These are phyloP conservation scores for Exophiala lecanii-corni DNA, from an alignment of 2,329 filamentous ascomycete species.

Conservation along the genomic window DNA sequence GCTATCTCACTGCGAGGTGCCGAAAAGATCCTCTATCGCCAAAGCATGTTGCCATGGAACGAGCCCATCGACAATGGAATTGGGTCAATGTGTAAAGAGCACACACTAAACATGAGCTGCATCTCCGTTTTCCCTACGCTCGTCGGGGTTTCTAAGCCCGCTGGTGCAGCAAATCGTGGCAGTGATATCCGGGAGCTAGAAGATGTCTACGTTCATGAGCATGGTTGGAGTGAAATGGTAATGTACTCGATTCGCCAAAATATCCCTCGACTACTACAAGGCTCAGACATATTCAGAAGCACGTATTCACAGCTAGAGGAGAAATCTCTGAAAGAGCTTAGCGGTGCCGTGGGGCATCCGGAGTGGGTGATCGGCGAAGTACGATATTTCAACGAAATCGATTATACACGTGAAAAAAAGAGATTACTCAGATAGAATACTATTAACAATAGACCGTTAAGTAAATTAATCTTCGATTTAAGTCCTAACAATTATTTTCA, in stretches of 20 bases:
- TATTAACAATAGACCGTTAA: no score
- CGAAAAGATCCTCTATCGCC: constrained; percentile 33
- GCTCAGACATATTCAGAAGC: constrained; percentile 3
- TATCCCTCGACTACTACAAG: constrained; percentile 25
- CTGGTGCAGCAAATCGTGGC: constrained; percentile 32
- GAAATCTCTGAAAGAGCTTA: neutral
- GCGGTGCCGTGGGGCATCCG: constrained; percentile 2
- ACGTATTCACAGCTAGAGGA: neutral
- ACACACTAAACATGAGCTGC: constrained; percentile 31
- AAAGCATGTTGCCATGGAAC: constrained; percentile 28
- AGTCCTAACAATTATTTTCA: no score
- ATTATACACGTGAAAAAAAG: no score
- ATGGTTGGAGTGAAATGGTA: constrained; percentile 21
- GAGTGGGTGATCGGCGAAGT: constrained; percentile 2
- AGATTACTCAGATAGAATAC: no score
- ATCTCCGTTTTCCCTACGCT: constrained; percentile 43
- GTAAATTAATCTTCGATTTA: no score
- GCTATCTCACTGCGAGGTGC: constrained; percentile 37
- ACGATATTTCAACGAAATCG: no score
- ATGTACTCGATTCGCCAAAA: constrained; percentile 29
- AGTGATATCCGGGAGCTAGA: constrained; percentile 29
- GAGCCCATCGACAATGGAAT: constrained; percentile 43
- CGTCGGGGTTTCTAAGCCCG: constrained; percentile 44
- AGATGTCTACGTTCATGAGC: constrained; percentile 18
- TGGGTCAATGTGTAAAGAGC: constrained; percentile 42